Evolutionary conservation across 2,329 filamentous ascomycete genomes (phyloP).

Genomic region (Aspergillus novoparasiticus): DNA sequence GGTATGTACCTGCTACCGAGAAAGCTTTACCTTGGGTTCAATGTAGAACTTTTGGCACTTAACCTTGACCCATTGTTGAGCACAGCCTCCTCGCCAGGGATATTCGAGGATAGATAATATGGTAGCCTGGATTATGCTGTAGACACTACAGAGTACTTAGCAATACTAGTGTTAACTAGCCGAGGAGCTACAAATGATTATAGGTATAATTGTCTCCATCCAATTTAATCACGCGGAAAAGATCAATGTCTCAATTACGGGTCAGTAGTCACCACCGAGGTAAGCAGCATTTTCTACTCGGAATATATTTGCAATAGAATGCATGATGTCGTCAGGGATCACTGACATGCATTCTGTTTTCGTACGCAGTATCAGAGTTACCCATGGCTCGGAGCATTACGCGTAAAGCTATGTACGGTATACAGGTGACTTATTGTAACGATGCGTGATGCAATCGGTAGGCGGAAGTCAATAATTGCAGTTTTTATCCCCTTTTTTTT

Average conservation of each 20-base stretch:
- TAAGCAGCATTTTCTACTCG: background rate
- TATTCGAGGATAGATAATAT: background rate
- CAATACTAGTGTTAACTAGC: background rate
- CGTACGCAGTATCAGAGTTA: background rate
- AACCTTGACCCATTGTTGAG: background rate
- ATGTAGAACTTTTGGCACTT: background rate
- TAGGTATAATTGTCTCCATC: background rate
- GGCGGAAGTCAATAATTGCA: background rate
- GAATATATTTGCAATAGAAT: background rate
- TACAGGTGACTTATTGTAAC: background rate
- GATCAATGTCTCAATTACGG: background rate
- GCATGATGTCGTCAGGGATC: background rate
- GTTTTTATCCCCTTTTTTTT: no score
- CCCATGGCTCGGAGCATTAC: background rate
- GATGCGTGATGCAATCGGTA: background rate
- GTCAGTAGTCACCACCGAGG: background rate
- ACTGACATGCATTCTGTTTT: no score
- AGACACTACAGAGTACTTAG: background rate
- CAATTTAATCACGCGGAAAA: no score
- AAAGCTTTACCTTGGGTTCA: no score
- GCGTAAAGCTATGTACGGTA: background rate
- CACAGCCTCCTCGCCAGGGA: background rate
- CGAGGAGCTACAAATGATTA: background rate
- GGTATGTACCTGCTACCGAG: no score
- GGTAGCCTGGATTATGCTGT: background rate